Evolutionary conservation across 352 stramenopile genomes (phyloP), one percentile per base, ranked within the genome.

Genomic region (Globisporangium nunn): DNA sequence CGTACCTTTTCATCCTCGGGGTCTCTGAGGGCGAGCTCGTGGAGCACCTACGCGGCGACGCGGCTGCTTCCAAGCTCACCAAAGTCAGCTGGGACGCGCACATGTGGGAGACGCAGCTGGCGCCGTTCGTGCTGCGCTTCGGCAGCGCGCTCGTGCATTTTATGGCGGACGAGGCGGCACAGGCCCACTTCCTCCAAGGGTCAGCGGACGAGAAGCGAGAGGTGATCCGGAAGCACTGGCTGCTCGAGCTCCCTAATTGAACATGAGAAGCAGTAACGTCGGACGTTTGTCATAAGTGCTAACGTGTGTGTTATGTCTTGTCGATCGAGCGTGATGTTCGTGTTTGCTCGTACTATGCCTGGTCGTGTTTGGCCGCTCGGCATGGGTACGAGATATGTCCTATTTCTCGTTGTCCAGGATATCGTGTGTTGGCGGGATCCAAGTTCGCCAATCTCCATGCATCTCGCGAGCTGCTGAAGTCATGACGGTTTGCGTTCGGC

Each of bases 1-100:
- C 85, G 30, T 94, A 94, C 61, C 52, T 94, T 40, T 94, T 81
- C 60, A 89, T 94, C 46, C 67, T 94, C 17, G 74, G 66, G 0
- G 63, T 68, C 6, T 63, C 60, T 14, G 75, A 93, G 40, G 85
- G 85, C 7, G 85, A 94, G 62, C 61, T 94, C 12, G 85, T 94
- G 35, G 85, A 94, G 66, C 77, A 93, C 57, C 58, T 94, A 41
- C 78, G 81, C 43, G 57, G 70, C 15, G 72, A 79, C 37, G 61
- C 62, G n/a, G 66, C 74, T 14, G 46, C 81, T 65, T 90, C 80
- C 23, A 88, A 87, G 58, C 71, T 79, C 56, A 93, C 82, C 0
- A 75, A 75, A 30, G 71, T 94, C 40, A n/a, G 60, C 6, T 85
- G 82, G 77, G 75, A 94, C 57, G 51, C 68, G 23, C 58, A 52